phyloP scores from a whole-genome alignment of 768 basidiomycete species.

The Tephrocybe rancida region DNA sequence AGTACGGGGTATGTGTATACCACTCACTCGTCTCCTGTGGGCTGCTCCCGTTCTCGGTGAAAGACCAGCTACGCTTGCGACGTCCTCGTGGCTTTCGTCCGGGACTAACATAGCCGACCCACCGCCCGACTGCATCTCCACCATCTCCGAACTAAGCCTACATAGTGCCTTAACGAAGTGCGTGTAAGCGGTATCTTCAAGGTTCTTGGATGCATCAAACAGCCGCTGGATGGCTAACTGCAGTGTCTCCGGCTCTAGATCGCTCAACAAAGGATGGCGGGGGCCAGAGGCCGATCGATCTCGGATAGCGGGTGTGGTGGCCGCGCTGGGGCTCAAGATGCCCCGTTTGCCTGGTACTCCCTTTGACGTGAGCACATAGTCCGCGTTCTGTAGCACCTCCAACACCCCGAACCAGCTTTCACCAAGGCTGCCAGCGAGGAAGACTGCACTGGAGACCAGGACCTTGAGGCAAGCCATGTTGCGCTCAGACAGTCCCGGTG shows the following conservation, averaged over 20 bases:
- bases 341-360: constrained; percentile 35
- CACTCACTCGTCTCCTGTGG: constrained; percentile 79
- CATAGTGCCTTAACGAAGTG: constrained; percentile 80
- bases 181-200: constrained; percentile 83
- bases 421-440: constrained; percentile 85
- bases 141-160: constrained; percentile 89
- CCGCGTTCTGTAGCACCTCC: constrained; percentile 92
- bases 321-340: constrained; percentile 31
- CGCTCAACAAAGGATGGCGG: constrained; percentile 66
- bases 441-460: constrained; percentile 73
- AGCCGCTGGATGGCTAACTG: constrained; percentile 76
- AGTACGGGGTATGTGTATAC: constrained; percentile 81
- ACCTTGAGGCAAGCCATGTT: constrained; percentile 92
- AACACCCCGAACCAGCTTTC: constrained; percentile 91
- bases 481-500: constrained; percentile 82
- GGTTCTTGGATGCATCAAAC: constrained; percentile 82
- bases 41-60: constrained; percentile 44
- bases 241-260: constrained; percentile 77
- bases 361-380: constrained; percentile 81
- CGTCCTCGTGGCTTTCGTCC: constrained; percentile 45
- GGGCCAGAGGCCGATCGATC: constrained; percentile 38
- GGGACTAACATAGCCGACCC: constrained; percentile 26
- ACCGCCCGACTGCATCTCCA: constrained; percentile 76
- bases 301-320: constrained; percentile 25
- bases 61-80: constrained; percentile 33